A percentile compares a stretch with the other conserved stretches of the same genome.
Evolutionary conservation across 257 asterid species (phyloP).

Genomic region (Plectranthus barbatus): DNA sequence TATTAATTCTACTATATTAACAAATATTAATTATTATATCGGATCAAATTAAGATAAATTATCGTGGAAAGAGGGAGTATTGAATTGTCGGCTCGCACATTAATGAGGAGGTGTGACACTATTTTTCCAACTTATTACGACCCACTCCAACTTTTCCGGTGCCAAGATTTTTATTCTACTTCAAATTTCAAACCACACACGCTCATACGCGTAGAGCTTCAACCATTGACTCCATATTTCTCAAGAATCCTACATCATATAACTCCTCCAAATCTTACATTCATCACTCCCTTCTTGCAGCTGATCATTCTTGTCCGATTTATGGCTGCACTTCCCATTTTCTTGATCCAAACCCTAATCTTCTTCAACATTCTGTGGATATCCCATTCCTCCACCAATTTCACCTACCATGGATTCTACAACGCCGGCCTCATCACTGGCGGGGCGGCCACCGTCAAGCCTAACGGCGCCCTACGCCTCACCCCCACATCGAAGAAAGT

Average conservation of each 20-base stretch:
- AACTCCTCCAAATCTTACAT: not conserved
- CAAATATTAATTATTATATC: too few relatives aligned
- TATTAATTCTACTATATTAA: too few relatives aligned
- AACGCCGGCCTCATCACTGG: constrained; percentile 10
- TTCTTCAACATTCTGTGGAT: constrained; percentile 1
- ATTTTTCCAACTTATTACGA: not conserved
- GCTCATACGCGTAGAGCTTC: not conserved
- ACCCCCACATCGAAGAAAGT: constrained; percentile 30
- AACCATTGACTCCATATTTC: not conserved
- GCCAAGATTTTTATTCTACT: not conserved
- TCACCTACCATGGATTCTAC: constrained; percentile 42
- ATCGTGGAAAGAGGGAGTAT: too few relatives aligned
- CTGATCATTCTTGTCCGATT: not conserved
- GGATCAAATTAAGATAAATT: too few relatives aligned
- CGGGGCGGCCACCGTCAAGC: constrained; percentile 11
- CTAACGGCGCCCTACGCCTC: constrained; percentile 46
- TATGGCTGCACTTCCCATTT: constrained; percentile 17
- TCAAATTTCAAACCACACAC: too few relatives aligned
- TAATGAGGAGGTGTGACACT: not conserved
- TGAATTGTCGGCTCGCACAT: too few relatives aligned
- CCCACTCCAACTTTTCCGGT: not conserved
- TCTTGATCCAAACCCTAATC: not conserved
- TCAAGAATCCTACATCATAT: not conserved
- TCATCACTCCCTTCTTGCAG: not conserved
- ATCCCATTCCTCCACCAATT: constrained; percentile 26